Conservation (phyloP, 768 basidiomycete species). For the Lactarius psammicola region DNA sequence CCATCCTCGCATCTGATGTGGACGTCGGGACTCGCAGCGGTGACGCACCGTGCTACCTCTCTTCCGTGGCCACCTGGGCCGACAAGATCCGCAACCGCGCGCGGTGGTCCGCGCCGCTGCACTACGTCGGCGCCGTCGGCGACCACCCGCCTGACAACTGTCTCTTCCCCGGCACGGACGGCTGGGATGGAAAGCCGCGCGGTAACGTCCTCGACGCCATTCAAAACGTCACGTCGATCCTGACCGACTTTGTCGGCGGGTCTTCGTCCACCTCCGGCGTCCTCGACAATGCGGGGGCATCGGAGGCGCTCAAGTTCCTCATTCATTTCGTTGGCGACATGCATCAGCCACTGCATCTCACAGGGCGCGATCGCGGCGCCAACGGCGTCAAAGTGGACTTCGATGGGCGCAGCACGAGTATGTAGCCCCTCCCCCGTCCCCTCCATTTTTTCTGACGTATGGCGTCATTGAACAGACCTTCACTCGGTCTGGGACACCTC, state of each 20-base stretch:
- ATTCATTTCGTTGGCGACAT: constrained; percentile 92
- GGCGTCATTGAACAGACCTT: constrained; percentile 48
- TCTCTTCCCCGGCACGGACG: constrained; percentile 67
- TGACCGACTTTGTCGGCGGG: constrained; percentile 48
- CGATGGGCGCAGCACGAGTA: constrained; percentile 69
- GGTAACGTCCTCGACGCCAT: constrained; percentile 77
- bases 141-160: constrained; percentile 81
- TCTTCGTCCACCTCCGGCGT: constrained; percentile 33
- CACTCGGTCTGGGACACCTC: constrained; percentile 87
- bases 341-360: constrained; percentile 92
- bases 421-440: constrained; percentile 32
- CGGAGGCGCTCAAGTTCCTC: constrained; percentile 88
- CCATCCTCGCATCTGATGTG: constrained; percentile 55
- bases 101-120: constrained; percentile 69
- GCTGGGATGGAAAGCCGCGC: constrained; percentile 61
- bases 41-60: constrained; percentile 64
- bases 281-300: constrained; percentile 40
- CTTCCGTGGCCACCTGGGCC: constrained; percentile 86
- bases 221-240: constrained; percentile 66
- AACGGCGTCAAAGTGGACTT: constrained; percentile 77
- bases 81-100: constrained; percentile 56
- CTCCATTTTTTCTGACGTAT: constrained; percentile 2
- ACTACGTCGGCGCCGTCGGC: constrained; percentile 70
- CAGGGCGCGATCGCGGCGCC: constrained; percentile 84
- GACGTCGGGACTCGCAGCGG: constrained; percentile 34